Base-by-base conservation (phyloP, 2,329 filamentous ascomycete species). In the Trichoderma citrinoviride region DNA sequence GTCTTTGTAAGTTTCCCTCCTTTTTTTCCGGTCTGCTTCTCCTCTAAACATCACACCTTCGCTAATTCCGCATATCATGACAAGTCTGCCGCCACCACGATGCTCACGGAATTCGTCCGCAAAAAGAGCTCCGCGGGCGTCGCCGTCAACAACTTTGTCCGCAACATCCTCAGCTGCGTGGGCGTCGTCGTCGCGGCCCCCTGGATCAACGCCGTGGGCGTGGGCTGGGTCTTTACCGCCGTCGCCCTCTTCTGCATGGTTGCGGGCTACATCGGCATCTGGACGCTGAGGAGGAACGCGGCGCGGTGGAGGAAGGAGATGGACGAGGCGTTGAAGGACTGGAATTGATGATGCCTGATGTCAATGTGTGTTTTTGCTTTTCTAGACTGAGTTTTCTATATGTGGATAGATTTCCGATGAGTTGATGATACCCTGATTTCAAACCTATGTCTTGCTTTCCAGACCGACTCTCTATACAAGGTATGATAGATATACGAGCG, bases 61-160 rank as follows among this genome's bases (percentile, higher is more conserved):
- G 2, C 14, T 33, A 7, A 50, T 4, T 15, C 5, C 3, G 19
- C 23, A 23, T 5, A 25, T 14, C 21, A 10, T 7, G 21, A n/a
- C 37, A 80, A 80, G 78, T 77, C 86, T 55, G 83, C 87, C 70
- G 82, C 86, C 0, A 93, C 90, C 0, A 95, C 92, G 0, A 93
- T 95, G 90, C 80, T 95, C 69, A 94, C 91, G 0, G 91, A 95
- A 73, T 93, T 94, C 72, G 89, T 94, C 82, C 90, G 90, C 15
- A 83, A 85, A 47, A 82, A 84, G 67, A 89, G 88, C 56, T 90
- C 87, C 4, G 85, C 85, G 12, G 91, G 90, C 1, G 90, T 94
- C 3, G 92, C 91, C 0, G 80, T 93, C 49, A 93, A 94, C 76
- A 94, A 94, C 73, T 91, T 94, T 71, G 81, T 91, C 58, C 81